Base-by-base conservation (phyloP, 306 rosid species). In the Mucuna pruriens region DNA sequence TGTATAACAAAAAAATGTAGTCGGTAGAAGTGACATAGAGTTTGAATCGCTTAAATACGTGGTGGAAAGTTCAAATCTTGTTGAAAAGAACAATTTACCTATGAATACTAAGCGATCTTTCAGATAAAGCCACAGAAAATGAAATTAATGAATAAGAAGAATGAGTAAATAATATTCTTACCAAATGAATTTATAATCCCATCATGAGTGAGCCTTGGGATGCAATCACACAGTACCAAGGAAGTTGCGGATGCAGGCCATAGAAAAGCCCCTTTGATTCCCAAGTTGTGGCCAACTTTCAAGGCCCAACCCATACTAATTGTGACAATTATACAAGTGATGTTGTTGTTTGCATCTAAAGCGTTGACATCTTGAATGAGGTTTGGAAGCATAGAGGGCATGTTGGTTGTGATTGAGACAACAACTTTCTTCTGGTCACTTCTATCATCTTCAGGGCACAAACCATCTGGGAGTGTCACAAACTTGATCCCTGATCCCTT, bases 271-370 rank as follows among this genome's bases (percentile, higher is more conserved):
- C 81, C 57, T 25, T 19, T 49, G 17, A 86, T 86, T 4, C 85
- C 88, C 87, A 89, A 44, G 5, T 89, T 89, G 11, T 25, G 74
- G 1, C 70, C 89, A 9, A 86, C 81, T 36, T 88, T 76, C 57
- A 85, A 52, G 2, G 81, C 83, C 86, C 92, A 84, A 42, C 88
- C 87, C 45, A 89, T 84, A 74, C 51, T 79, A 13, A 79, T 58
- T 39, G 81, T 81, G 9, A 55, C 87, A 71, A 86, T 33, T 31
- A 86, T 63, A 57, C 92, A 84, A 63, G 74, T 66, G 23, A 89
- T 77, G 12, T 71, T 76, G 3, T 80, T 68, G n/a, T 68, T 31
- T 13, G 9, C 68, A 26, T 57, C 60, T 13, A 42, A 15, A 42
- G 68, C 80, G 15, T 82, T 82, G 12, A 84, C 58, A 40, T 83